Conservation (phyloP, 192 early-diverging fungal genomes). For the Nowakowskiella sp. region DNA sequence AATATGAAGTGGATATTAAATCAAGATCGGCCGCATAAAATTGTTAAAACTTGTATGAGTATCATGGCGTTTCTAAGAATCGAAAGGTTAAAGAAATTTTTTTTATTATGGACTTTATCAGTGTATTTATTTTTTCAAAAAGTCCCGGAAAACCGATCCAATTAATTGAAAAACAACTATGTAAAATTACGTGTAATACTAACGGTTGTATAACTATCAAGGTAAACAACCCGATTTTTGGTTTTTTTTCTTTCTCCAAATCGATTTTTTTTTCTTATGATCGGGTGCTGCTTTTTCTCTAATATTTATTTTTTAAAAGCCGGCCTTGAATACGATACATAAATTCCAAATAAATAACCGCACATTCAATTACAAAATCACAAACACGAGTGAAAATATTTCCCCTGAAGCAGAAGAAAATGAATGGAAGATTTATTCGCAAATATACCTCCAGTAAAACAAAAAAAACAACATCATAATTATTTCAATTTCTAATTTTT, state of each 20-base stretch:
- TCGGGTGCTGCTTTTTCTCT: not conserved
- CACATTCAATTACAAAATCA: constrained; percentile 24
- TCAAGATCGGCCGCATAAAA: too few species aligned
- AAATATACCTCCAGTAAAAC: constrained; percentile 18
- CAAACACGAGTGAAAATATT: constrained; percentile 13
- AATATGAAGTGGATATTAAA: too few species aligned
- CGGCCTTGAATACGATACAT: constrained; percentile 1
- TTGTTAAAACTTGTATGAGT: too few species aligned
- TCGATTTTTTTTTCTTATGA: too few species aligned
- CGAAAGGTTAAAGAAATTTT: too few species aligned
- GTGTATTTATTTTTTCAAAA: too few species aligned
- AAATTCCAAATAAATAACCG: constrained; percentile 23
- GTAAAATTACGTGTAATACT: constrained; percentile 29
- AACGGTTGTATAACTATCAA: constrained; percentile 28
- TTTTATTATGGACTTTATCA: too few species aligned
- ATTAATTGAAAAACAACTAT: constrained; percentile 31
- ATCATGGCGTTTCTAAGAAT: too few species aligned
- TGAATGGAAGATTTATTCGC: constrained; percentile 24
- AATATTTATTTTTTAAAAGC: not conserved
- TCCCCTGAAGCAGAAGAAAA: constrained; percentile 15
- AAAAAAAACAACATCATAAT: not conserved
- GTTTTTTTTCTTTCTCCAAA: too few species aligned
- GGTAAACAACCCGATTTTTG: too few species aligned
- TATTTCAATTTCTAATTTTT: not conserved
- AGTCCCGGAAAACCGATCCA: too few species aligned